Percentiles rank a stretch among this genome's conserved stretches.
These are phyloP conservation scores for Trypanosoma mega DNA, from an alignment of 208 protist genomes.

Conservation along the genomic window DNA sequence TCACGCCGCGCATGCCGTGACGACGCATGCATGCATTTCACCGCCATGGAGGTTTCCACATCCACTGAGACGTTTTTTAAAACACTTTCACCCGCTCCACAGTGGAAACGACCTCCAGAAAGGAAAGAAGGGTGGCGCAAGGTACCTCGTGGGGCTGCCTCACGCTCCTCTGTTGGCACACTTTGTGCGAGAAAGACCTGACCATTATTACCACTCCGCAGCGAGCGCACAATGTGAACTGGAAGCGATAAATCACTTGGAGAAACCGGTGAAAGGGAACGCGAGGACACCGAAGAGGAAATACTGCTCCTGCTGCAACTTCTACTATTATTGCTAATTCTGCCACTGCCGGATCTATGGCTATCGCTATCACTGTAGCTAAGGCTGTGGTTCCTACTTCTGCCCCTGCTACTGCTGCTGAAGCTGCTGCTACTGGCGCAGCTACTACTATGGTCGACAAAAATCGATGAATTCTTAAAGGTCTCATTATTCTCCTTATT, in stretches of 20 bases:
- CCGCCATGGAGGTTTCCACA: slow-evolving; percentile 7
- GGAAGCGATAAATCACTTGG: slow-evolving; percentile 6
- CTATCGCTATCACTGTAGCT: not conserved
- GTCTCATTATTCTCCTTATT: too few species aligned
- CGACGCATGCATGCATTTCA: slow-evolving; percentile 20
- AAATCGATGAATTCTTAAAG: too few species aligned
- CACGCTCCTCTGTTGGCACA: slow-evolving; percentile 6
- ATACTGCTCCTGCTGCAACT: not conserved
- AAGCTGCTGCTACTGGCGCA: too few species aligned
- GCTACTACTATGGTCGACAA: too few species aligned
- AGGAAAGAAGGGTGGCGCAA: too few species aligned
- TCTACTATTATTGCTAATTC: not conserved
- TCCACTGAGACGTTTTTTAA: not conserved
- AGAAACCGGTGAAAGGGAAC: slow-evolving; percentile 9
- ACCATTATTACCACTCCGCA: slow-evolving; percentile 30
- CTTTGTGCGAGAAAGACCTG: slow-evolving; percentile 27
- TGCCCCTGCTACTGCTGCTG: too few species aligned
- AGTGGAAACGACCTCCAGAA: not conserved
- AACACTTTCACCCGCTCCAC: not conserved
- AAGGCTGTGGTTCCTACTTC: too few species aligned
- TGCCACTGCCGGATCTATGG: not conserved
- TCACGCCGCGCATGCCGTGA: slow-evolving; percentile 26
- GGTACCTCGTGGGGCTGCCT: not conserved
- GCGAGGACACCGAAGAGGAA: slow-evolving; percentile 19
- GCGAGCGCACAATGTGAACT: slow-evolving; percentile 8